These are phyloP conservation scores for Carex cristatella DNA, from an alignment of 176 grass and related monocot species.

Conservation along the genomic window DNA sequence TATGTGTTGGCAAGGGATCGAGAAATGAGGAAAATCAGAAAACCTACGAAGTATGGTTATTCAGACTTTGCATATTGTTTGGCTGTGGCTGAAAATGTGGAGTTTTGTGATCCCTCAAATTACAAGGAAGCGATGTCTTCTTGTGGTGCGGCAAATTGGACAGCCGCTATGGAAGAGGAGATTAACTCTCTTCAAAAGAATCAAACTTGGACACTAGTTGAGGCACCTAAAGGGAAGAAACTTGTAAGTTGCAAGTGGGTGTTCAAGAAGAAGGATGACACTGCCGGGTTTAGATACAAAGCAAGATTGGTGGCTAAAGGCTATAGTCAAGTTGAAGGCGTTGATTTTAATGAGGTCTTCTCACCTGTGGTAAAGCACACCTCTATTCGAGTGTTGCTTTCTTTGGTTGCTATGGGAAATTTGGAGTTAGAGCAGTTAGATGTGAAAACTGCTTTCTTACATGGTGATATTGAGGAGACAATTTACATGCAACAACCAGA, in stretches of 20 bases:
- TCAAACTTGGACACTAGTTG: constrained; percentile 3
- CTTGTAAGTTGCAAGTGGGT: constrained; percentile 28
- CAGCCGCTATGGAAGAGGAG: neutral
- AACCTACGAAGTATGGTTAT: neutral
- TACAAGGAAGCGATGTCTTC: neutral
- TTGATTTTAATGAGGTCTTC: too few species aligned
- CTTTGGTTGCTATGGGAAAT: too few species aligned
- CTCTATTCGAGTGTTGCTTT: too few species aligned
- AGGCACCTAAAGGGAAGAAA: constrained; percentile 2
- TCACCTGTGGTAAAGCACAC: too few species aligned
- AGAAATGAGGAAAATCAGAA: neutral
- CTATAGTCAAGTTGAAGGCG: too few species aligned
- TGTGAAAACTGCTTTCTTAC: too few species aligned
- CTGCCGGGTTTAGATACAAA: neutral
- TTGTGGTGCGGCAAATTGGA: neutral
- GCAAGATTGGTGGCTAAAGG: too few species aligned
- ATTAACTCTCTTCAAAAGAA: constrained; percentile 24
- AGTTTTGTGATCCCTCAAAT: neutral
- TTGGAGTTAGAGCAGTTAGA: too few species aligned
- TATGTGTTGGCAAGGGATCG: too few species aligned
- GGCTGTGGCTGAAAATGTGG: neutral
- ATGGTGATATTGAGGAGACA: too few species aligned
- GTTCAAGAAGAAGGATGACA: neutral
- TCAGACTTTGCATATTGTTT: neutral
- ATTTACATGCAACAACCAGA: too few species aligned